Base-by-base conservation (phyloP, 495 filamentous ascomycete species). In the Rhypophila decipiens region DNA sequence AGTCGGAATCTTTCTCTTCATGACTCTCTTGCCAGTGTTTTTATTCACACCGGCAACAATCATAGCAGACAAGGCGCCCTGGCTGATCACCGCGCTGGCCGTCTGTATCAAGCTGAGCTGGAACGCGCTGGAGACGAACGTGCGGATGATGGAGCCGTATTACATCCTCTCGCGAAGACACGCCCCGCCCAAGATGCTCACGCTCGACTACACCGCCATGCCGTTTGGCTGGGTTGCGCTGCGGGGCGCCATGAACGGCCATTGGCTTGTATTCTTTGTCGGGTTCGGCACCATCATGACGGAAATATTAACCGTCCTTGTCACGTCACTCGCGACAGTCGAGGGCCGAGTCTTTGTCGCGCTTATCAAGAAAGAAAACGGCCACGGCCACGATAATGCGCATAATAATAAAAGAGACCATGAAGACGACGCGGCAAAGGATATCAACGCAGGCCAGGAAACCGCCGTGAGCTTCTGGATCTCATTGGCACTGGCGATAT, bases 101-200 rank as follows among this genome's bases (percentile, higher is more conserved):
- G 79, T 85, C 11, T 60, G 71, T 31, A 74, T 86, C 59, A 87
- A 86, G 59, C 69, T 86, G 18, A 56, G 73, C 41, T 88, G 83
- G 84, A 70, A 72, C 40, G 78, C 80, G 17, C 70, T 88, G n/a
- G 85, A 88, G 49, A 82, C 74, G 41, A 77, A 80, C 43, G 70
- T 88, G 38, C 77, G 85, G 43, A 82, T 88, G 75, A 75, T 86
- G 50, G 83, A 88, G 58, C 85, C 85, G 4, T 88, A 84, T 56
- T 86, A 82, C 63, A 75, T 83, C 51, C 73, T 88, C 9, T 79
- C 75, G 3, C 63, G 68, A 24, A 75, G 85, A 1, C 76, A 84
- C 51, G 83, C 84, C 2, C 76, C 75, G 0, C 67, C 80, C 13
- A 73, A 71, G 33, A 81, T 77, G 18, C 72, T 88, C 1, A 82